Base-by-base conservation (phyloP, 2,329 filamentous ascomycete species). In the Septoria petroselini region DNA sequence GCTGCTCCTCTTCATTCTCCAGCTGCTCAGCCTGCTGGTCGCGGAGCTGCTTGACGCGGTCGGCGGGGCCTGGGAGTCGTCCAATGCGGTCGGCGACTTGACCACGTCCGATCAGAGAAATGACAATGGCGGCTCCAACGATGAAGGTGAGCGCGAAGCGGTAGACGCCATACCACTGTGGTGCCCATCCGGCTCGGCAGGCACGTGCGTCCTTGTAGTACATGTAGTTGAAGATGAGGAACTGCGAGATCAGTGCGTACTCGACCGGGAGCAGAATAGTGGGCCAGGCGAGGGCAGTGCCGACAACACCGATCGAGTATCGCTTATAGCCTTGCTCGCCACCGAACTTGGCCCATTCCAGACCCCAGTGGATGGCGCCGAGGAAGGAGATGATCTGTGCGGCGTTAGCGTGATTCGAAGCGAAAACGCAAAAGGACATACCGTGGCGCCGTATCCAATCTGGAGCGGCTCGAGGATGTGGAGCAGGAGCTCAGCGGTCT, bases 101-200 rank as follows among this genome's bases (percentile, higher is more conserved):
- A 63, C 90, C 86, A 54, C 91, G 83, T 33, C 88, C 89, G 55
- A 96, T 79, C 58, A 96, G 74, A 56, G 82, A 91, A 60, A 88
- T 73, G 34, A 93, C 82, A 59, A 96, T 91, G 55, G 86, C 84
- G 35, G 81, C 76, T 31, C 91, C 91, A 21, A 95, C 91, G 53
- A 96, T 79, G 68, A 91, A 91, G 2, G 91, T 96, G 61, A 96
- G 77, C 7, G 95, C 84, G 70, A 95, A 96, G 27, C 91, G 88
- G 74, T 96, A 96, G 41, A 84, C 86, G 52, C 77, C 79, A 68
- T 95, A 96, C 91, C 91, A 96, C 30, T 76, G 66, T 18, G 91
- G 91, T 2, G 85, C 84, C 84, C 87, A 93, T 58, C 90, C 91
- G 33, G 76, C 75, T 43, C 79, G 77, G 7, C 85, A 79, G 11